These are phyloP conservation scores for Rhizophlyctis rosea DNA, from an alignment of 192 early-diverging fungal species.

Conservation along the genomic window DNA sequence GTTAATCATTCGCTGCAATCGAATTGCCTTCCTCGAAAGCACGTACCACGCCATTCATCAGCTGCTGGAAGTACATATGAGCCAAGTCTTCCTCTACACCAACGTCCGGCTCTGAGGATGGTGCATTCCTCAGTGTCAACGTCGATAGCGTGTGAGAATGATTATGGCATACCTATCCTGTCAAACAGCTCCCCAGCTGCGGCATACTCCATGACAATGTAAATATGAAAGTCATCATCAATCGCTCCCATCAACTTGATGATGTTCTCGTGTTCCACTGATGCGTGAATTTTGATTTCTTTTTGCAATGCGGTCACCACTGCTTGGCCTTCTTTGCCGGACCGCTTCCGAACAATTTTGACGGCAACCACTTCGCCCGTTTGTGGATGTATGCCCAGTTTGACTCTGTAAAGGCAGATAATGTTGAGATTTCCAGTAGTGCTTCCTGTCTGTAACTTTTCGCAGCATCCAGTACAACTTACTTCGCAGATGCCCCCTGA, in stretches of 20 bases:
- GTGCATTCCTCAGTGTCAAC: background rate
- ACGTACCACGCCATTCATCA: slow-evolving; percentile 62
- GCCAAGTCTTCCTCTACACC: slow-evolving; percentile 69
- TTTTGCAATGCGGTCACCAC: slow-evolving; percentile 42
- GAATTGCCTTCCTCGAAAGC: background rate
- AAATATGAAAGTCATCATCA: slow-evolving; percentile 53
- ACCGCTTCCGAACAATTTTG: slow-evolving; percentile 55
- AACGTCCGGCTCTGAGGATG: slow-evolving; percentile 52
- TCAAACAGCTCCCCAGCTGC: slow-evolving; percentile 72
- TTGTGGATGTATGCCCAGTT: slow-evolving; percentile 45
- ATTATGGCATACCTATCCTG: slow-evolving; percentile 49
- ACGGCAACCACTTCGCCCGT: slow-evolving; percentile 49
- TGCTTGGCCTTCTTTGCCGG: slow-evolving; percentile 13
- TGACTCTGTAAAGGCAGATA: slow-evolving; percentile 39
- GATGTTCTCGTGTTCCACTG: slow-evolving; percentile 58
- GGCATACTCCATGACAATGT: slow-evolving; percentile 65
- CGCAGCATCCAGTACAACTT: background rate
- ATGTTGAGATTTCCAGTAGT: slow-evolving; percentile 9
- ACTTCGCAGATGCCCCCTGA: slow-evolving; percentile 46
- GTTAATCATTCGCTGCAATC: background rate
- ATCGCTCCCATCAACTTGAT: slow-evolving; percentile 44
- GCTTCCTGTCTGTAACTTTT: background rate
- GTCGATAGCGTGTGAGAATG: background rate
- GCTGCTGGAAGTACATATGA: slow-evolving; percentile 69
- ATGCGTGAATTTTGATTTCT: slow-evolving; percentile 51